Conservation (phyloP, 129 eudicot genomes). For the Chrysanthemum makinoi region DNA sequence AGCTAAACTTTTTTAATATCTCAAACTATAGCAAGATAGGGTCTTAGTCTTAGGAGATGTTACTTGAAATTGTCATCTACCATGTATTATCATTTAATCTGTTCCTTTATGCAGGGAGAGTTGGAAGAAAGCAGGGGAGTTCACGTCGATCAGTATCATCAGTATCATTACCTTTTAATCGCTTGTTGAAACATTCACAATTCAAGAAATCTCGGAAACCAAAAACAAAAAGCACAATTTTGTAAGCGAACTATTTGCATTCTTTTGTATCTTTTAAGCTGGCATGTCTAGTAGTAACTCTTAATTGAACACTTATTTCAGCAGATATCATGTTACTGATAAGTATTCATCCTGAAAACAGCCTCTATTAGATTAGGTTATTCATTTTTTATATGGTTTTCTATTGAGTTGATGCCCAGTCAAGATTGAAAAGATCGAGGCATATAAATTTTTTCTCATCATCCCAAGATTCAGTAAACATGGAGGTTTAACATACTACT, state of each 20-base stretch:
- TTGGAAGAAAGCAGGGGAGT: conserved; percentile 38
- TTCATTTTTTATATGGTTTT: too few species aligned
- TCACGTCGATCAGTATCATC: conserved; percentile 31
- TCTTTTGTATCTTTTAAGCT: conserved; percentile 1
- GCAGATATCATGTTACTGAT: too few species aligned
- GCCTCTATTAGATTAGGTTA: too few species aligned
- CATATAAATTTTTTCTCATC: too few species aligned
- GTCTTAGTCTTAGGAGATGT: not conserved
- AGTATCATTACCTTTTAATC: conserved; percentile 57
- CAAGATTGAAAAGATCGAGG: too few species aligned
- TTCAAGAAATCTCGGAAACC: conserved; percentile 46
- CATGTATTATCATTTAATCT: not conserved
- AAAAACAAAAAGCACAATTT: conserved; percentile 26
- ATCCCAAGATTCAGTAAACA: too few species aligned
- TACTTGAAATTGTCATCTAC: not conserved
- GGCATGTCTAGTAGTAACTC: not conserved
- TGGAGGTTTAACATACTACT: too few species aligned
- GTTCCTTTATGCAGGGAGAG: conserved; percentile 47
- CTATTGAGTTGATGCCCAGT: too few species aligned
- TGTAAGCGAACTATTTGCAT: conserved; percentile 36
- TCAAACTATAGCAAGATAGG: not conserved
- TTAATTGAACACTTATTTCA: too few species aligned
- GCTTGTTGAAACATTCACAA: conserved; percentile 43
- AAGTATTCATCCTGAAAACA: too few species aligned
- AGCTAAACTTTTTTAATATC: not conserved